Evolutionary conservation across 2,329 filamentous ascomycete species (phyloP), one percentile per base, ranked within the genome.

Genomic region (Talaromyces albobiverticillius): DNA sequence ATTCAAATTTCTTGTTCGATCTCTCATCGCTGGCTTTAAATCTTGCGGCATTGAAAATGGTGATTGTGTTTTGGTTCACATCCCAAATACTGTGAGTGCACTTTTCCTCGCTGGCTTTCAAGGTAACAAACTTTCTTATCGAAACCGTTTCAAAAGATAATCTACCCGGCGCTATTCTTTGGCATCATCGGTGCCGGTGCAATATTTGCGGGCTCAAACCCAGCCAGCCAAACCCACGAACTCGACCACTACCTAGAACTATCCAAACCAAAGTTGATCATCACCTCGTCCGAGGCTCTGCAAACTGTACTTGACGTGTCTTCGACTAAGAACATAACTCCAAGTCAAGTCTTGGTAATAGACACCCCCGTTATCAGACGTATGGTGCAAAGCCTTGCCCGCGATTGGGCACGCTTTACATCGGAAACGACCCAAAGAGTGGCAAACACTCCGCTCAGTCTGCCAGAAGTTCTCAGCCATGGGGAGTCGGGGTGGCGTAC

Each of bases 171-270:
- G 22, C 60, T 71, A 5, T 71, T 71, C 55, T 70, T 69, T 55
- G 59, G 60, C 36, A 65, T 70, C 52, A 73, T 79, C 59, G 76
- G 74, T 20, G 72, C 75, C 40, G 74, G 74, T 14, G 77, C 74
- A 50, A 66, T 76, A 31, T 79, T 76, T 62, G 76, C 77, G 56
- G 78, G 77, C 18, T 73, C 76, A 13, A 82, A 81, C 59, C 71
- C 75, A 6, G 69, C 71, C 16, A 79, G 75, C 57, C 77, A 73
- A 32, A 63, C 67, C 4, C 58, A 71, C 26, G 78, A 81, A 64
- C 63, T 81, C 13, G 66, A 71, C 16, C 77, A 80, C 58, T 70
- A 78, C 56, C 63, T 80, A 32, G 55, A 62, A 4, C 62, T 73
- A 31, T 76, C 76, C 9, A 64, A 74, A 25, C 71, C 77, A 4